These are phyloP conservation scores for Micromonas commoda DNA, from an alignment of 139 green algal species.

Conservation along the genomic window DNA sequence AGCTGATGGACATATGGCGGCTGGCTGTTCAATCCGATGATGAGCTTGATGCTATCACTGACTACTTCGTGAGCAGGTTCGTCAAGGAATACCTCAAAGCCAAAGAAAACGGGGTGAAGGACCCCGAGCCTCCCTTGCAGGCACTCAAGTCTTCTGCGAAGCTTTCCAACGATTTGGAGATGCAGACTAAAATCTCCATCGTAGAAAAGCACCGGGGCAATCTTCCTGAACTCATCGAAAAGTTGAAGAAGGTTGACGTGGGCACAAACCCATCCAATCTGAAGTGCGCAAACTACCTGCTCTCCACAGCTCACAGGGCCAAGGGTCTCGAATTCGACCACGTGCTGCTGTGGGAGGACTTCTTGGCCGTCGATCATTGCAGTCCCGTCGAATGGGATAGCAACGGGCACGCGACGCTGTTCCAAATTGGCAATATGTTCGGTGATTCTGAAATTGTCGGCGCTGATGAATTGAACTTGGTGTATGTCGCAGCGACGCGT, in stretches of 20 bases:
- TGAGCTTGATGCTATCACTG: not conserved
- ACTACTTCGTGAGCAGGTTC: not conserved
- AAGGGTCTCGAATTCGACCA: conserved; percentile 52
- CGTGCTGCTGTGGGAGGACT: conserved; percentile 39
- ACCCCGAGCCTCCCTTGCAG: not conserved
- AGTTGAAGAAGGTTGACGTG: not conserved
- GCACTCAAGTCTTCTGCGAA: too few relatives aligned
- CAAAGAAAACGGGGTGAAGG: not conserved
- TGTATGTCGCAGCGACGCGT: conserved; percentile 47
- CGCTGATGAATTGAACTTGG: conserved; percentile 38
- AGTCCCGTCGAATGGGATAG: not conserved
- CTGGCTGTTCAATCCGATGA: not conserved
- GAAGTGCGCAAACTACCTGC: not conserved
- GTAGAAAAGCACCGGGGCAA: not conserved
- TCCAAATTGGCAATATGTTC: too few relatives aligned
- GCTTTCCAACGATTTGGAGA: not conserved
- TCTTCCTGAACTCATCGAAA: not conserved
- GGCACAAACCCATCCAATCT: not conserved
- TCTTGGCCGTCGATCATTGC: conserved; percentile 29
- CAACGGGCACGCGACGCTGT: too few relatives aligned
- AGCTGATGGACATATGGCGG: not conserved
- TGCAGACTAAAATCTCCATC: not conserved
- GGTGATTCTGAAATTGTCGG: conserved; percentile 14
- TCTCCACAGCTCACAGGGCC: conserved; percentile 34
- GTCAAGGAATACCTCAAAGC: not conserved